A percentile compares a stretch with the other conserved stretches of the same genome.
Conservation (phyloP, 2,329 filamentous ascomycete species). For the Cladobotryum mycophilum region DNA sequence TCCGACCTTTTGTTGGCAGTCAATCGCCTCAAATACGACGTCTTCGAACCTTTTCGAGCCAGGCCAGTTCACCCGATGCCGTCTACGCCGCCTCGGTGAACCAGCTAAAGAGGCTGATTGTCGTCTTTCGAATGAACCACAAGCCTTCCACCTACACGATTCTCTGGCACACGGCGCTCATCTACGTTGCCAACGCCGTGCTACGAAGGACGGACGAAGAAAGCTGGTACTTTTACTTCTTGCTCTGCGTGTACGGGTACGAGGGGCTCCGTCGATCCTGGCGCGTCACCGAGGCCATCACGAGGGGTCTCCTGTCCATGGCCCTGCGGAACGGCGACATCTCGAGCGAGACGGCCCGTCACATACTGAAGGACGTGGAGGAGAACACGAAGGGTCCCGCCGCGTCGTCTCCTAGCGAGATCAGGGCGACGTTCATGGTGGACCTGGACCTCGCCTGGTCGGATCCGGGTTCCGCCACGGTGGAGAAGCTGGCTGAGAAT, state of each 20-base stretch:
- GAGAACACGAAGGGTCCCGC: constrained; percentile 12
- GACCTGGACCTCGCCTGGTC: constrained; percentile 26
- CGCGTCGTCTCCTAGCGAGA: constrained; percentile 15
- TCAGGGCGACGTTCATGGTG: constrained; percentile 29
- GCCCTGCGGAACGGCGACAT: constrained; percentile 27
- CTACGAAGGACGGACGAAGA: constrained; percentile 23
- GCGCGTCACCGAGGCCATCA: constrained; percentile 29
- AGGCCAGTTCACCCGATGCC: constrained; percentile 22
- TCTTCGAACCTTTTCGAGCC: constrained; percentile 27
- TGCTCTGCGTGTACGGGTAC: constrained; percentile 34
- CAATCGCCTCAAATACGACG: constrained; percentile 6
- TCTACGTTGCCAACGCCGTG: constrained; percentile 34
- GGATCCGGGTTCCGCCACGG: constrained; percentile 24
- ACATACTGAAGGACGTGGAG: constrained; percentile 22
- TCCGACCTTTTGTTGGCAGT: constrained; percentile 19
- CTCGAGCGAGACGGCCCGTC: constrained; percentile 20
- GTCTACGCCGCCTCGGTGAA: constrained; percentile 29
- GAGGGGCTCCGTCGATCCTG: constrained; percentile 28
- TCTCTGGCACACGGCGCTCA: constrained; percentile 35
- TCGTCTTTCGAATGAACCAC: constrained; percentile 29
- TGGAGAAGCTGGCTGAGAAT: constrained; percentile 24
- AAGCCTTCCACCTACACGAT: constrained; percentile 29
- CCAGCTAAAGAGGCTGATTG: constrained; percentile 33
- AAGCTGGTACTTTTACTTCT: constrained; percentile 30
- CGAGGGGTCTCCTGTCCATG: constrained; percentile 30